A percentile compares a stretch with the other conserved stretches of the same genome.
Conservation (phyloP, 768 basidiomycete genomes). For the Hydnomerulius pinastri region DNA sequence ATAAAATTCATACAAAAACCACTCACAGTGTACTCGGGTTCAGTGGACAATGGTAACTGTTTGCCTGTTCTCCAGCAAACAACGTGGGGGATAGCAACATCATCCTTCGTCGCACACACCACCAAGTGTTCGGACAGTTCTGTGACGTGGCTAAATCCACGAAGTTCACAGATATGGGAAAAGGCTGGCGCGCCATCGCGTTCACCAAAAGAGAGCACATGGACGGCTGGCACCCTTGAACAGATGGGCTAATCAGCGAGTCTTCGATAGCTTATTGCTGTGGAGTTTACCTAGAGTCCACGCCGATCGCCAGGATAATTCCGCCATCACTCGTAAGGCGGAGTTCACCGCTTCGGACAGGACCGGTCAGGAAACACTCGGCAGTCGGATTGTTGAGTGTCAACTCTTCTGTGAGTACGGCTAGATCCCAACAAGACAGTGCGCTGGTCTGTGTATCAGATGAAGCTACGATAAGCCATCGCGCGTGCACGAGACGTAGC, state of each 20-base stretch:
- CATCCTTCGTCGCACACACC: constrained; percentile 10
- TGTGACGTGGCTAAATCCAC: constrained; percentile 5
- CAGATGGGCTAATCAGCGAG: no score
- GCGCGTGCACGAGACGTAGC: constrained; percentile 10
- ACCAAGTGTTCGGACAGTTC: constrained; percentile 7
- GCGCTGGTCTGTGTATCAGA: constrained; percentile 2
- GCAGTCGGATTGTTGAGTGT: constrained; percentile 5
- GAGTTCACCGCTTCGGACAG: constrained; percentile 6
- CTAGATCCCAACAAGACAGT: not conserved
- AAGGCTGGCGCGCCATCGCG: not conserved
- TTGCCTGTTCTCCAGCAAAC: not conserved
- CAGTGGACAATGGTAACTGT: not conserved
- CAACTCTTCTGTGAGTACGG: no score
- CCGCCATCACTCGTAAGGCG: not conserved
- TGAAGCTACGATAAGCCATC: constrained; percentile 5
- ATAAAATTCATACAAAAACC: not conserved
- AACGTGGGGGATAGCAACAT: not conserved
- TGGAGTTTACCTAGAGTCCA: constrained; percentile 1
- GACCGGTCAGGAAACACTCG: constrained; percentile 11
- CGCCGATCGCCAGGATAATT: constrained; percentile 4
- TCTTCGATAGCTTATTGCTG: no score
- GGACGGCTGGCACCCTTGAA: not conserved
- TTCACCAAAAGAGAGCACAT: not conserved
- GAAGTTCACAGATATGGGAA: not conserved
- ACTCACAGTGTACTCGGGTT: not conserved